Evolutionary conservation across 371 early-diverging fungal genomes (phyloP).

Genomic region (Lichtheimia ornata): DNA sequence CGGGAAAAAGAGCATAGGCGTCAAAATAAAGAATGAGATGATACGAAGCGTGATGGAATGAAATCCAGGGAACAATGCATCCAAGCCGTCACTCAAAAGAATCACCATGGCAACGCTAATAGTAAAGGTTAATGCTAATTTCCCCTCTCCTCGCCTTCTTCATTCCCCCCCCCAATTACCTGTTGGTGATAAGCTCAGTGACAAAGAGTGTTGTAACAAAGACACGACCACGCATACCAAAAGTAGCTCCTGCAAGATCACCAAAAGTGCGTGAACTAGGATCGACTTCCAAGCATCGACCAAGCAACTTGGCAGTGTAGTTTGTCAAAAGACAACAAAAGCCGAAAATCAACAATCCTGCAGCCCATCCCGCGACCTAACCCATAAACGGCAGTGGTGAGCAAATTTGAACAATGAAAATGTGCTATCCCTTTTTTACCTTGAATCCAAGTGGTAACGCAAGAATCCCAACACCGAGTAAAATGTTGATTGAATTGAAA

Average conservation of each 20-base stretch:
- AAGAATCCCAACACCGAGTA: constrained; percentile 64
- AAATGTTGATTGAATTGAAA: constrained; percentile 67
- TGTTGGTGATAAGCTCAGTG: constrained; percentile 66
- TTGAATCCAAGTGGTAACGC: constrained; percentile 66
- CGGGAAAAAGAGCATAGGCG: constrained; percentile 51
- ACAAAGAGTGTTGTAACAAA: constrained; percentile 57
- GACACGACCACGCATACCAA: constrained; percentile 61
- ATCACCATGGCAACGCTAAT: constrained; percentile 41
- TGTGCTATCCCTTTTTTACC: constrained; percentile 19
- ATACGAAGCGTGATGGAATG: constrained; percentile 25
- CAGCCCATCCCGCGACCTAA: constrained; percentile 63
- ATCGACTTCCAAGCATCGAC: constrained; percentile 56
- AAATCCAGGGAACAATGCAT: constrained; percentile 40
- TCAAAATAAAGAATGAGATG: constrained; percentile 42
- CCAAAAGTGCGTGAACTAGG: constrained; percentile 59
- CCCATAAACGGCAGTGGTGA: background rate
- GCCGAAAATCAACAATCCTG: constrained; percentile 58
- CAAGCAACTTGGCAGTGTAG: constrained; percentile 68
- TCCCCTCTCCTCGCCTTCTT: too few relatives aligned
- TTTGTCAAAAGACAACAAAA: constrained; percentile 59
- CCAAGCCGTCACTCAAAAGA: constrained; percentile 44
- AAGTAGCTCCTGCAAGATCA: constrained; percentile 70
- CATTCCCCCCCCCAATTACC: constrained; percentile 28
- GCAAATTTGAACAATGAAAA: background rate
- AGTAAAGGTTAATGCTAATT: background rate